Conservation (phyloP, 179 eudicot species). For the Corrigiola litoralis region DNA sequence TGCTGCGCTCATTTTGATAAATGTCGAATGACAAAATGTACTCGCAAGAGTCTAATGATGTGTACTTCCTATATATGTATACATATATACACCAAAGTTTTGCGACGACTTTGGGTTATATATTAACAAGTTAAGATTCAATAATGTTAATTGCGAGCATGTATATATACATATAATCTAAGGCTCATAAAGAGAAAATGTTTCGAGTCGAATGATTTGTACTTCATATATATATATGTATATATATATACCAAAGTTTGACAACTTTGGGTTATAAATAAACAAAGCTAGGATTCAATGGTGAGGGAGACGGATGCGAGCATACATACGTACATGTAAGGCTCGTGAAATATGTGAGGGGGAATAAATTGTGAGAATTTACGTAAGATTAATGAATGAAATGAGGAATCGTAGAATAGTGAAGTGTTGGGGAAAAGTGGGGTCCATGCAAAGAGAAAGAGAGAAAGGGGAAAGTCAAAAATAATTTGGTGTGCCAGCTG, state of each 20-base stretch:
- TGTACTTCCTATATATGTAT: no score
- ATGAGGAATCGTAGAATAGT: neutral
- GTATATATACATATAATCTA: no score
- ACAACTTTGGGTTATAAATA: neutral
- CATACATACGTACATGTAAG: conserved; percentile 14
- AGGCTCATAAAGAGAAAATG: no score
- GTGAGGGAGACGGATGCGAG: neutral
- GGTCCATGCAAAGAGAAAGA: neutral
- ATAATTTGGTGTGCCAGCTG: conserved; percentile 6
- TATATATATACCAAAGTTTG: neutral
- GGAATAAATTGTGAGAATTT: neutral
- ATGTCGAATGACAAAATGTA: neutral
- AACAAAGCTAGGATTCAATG: neutral
- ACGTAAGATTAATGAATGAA: no score
- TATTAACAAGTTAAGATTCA: neutral
- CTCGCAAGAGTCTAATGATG: neutral
- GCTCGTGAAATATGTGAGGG: conserved; percentile 30
- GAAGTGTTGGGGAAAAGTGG: neutral
- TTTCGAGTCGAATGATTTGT: no score
- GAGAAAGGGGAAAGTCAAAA: conserved; percentile 2
- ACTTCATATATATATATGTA: no score
- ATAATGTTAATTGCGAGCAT: neutral
- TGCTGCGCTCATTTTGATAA: conserved; percentile 12
- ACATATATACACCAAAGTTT: neutral
- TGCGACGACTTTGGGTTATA: neutral